A percentile compares a stretch with the other conserved stretches of the same genome.
Evolutionary conservation across 768 basidiomycete genomes (phyloP).

Genomic region (Psilocybe cyanescens): DNA sequence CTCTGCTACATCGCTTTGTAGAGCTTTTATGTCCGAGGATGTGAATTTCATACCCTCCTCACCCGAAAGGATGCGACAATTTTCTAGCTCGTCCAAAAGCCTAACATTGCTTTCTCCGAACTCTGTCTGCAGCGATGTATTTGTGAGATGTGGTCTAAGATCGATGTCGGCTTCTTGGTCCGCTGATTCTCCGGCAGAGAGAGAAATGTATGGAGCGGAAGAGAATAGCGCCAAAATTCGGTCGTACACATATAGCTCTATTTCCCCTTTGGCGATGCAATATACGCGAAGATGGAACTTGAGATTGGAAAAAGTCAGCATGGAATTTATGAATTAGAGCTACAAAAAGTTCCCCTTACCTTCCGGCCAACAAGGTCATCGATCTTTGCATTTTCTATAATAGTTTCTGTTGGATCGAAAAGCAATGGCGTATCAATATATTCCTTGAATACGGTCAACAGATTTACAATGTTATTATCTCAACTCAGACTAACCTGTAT

Average conservation of each 20-base stretch:
- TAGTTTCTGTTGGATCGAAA: constrained; percentile 63
- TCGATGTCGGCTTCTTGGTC: constrained; percentile 39
- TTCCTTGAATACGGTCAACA: constrained; percentile 57
- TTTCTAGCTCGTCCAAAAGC: constrained; percentile 79
- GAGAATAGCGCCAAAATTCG: constrained; percentile 91
- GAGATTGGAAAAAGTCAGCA: neutral
- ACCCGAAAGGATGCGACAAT: constrained; percentile 54
- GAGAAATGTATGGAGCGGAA: constrained; percentile 63
- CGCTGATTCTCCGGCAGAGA: constrained; percentile 33
- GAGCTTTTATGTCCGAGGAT: constrained; percentile 34
- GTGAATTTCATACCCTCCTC: constrained; percentile 23
- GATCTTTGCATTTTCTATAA: constrained; percentile 26
- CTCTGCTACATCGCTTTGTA: constrained; percentile 62
- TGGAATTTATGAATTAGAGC: neutral
- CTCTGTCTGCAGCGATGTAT: constrained; percentile 83
- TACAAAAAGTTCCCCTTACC: constrained; percentile 39
- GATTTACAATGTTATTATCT: neutral
- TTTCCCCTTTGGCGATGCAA: constrained; percentile 74
- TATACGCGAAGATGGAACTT: constrained; percentile 97
- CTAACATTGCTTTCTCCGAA: constrained; percentile 73
- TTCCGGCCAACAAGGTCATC: constrained; percentile 54
- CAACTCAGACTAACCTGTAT: constrained; percentile 68
- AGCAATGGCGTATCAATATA: constrained; percentile 82
- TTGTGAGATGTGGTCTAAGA: constrained; percentile 84
- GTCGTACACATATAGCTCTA: constrained; percentile 80